phyloP scores from a whole-genome alignment of 2,329 filamentous ascomycete genomes.

The Cercospora brassicicola region DNA sequence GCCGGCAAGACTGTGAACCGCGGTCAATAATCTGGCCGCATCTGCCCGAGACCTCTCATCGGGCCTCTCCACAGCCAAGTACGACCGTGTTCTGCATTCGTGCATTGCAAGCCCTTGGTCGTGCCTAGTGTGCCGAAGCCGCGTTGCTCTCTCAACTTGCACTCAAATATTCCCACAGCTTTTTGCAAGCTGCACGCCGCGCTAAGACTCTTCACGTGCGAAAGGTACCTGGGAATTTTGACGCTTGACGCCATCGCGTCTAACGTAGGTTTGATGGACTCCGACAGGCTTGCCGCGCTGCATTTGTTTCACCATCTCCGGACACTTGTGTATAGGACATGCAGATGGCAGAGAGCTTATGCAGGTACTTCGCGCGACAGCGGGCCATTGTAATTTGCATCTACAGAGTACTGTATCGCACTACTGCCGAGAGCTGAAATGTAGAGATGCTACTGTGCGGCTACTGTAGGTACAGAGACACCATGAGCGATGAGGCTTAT shows the following conservation, averaged over 20 bases:
- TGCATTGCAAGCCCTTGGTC: neutral
- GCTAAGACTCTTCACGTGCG: conserved; percentile 1
- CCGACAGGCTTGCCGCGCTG: conserved; percentile 1
- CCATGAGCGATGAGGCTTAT: neutral
- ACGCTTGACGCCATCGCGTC: conserved; percentile 5
- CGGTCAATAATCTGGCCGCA: neutral
- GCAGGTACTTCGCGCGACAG: neutral
- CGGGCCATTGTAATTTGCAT: neutral
- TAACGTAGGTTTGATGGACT: conserved; percentile 7
- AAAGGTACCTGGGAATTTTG: neutral
- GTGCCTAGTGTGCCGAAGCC: neutral
- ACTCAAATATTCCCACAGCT: neutral
- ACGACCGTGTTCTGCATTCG: neutral
- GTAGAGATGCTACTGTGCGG: neutral
- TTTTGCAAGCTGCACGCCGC: neutral
- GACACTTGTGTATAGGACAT: conserved; percentile 1
- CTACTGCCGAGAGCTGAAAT: neutral
- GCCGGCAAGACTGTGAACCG: neutral
- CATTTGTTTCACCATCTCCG: conserved; percentile 3
- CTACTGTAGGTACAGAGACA: conserved; percentile 2
- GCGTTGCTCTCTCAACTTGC: neutral
- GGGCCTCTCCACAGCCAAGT: neutral
- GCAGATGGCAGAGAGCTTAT: conserved; percentile 1
- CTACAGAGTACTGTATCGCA: neutral
- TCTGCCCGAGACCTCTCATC: neutral